Evolutionary conservation across 2,329 filamentous ascomycete species (phyloP).

Genomic region (Pseudogymnoascus sp.): DNA sequence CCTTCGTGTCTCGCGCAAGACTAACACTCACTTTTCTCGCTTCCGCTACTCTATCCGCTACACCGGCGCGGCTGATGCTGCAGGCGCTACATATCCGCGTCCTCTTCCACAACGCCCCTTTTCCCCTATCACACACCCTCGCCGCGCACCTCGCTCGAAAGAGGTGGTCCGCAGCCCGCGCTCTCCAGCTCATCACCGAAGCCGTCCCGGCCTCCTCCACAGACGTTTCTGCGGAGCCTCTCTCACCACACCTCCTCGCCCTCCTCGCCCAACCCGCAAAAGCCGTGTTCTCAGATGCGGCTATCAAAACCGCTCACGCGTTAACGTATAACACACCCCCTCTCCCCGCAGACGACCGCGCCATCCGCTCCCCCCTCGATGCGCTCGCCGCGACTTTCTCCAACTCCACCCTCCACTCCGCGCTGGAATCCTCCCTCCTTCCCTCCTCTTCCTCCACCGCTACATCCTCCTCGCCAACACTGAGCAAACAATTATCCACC

Average conservation of each 20-base stretch:
- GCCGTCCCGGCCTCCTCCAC: constrained; percentile 29
- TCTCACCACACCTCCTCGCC: constrained; percentile 67
- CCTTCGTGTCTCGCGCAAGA: constrained; percentile 80
- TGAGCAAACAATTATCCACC: constrained; percentile 36
- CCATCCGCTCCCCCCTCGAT: constrained; percentile 79
- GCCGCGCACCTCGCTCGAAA: constrained; percentile 65
- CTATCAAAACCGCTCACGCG: constrained; percentile 81
- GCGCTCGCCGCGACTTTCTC: constrained; percentile 90
- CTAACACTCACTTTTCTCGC: constrained; percentile 80
- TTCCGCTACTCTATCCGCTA: constrained; percentile 76
- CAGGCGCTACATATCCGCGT: constrained; percentile 89
- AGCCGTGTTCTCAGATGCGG: constrained; percentile 65
- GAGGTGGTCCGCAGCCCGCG: constrained; percentile 74
- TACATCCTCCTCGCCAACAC: constrained; percentile 31
- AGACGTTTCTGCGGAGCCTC: constrained; percentile 43
- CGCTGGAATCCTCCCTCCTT: constrained; percentile 52
- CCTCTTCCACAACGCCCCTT: constrained; percentile 59
- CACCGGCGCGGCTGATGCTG: constrained; percentile 76
- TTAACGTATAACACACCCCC: constrained; percentile 77
- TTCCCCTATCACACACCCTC: constrained; percentile 58
- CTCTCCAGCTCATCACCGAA: constrained; percentile 44
- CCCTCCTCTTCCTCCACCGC: not conserved
- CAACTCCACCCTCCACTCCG: constrained; percentile 60
- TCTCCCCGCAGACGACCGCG: constrained; percentile 61
- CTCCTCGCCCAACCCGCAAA: constrained; percentile 75